Base-by-base conservation (phyloP, 2,329 filamentous ascomycete genomes). In the Penicillium verrucosum region DNA sequence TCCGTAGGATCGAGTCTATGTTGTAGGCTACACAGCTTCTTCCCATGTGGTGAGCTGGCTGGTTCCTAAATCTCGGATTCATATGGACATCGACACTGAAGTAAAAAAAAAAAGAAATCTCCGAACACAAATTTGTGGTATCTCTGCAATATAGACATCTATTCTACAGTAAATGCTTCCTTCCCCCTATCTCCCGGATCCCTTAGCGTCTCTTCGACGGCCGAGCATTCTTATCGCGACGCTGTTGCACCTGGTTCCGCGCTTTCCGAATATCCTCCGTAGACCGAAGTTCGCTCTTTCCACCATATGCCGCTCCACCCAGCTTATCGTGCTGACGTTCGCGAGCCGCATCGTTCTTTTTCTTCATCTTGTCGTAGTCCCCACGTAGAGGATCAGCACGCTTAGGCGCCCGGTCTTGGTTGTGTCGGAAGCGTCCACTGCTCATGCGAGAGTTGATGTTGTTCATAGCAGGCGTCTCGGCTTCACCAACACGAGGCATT, bases 341-440 rank as follows among this genome's bases (percentile, higher is more conserved):
- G 76, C 89, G 89, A 44, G 93, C 92, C 70, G 92, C 92, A 16
- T 86, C 85, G 18, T 94, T 88, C 70, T 90, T 87, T 86, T 92
- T 92, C 86, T 94, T 96, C 78, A 89, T 87, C 71, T 87, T 86
- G 63, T 95, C 82, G 76, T 90, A 99, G 76, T 99, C 93, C 73
- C 93, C 92, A 59, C 94, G 84, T 75, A 84, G 93, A 77, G 89
- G 93, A 80, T 99, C 94, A 8, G 94, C 92, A 67, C 90, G 86
- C 81, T 97, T 97, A 61, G 95, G 94, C 55, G 92, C 92, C 77
- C 84, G 87, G 72, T 94, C 88, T 74, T 87, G 85, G 76, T 89
- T 93, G 78, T 99, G 94, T 79, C 89, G 90, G 80, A 89, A 96
- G 60, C 87, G 81, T 54, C 79, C 82, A 3, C 81, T 81, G 29